A percentile compares a stretch with the other conserved stretches of the same genome.
phyloP scores from a whole-genome alignment of 2,329 filamentous ascomycete species.

The Mollisia scopiformis region DNA sequence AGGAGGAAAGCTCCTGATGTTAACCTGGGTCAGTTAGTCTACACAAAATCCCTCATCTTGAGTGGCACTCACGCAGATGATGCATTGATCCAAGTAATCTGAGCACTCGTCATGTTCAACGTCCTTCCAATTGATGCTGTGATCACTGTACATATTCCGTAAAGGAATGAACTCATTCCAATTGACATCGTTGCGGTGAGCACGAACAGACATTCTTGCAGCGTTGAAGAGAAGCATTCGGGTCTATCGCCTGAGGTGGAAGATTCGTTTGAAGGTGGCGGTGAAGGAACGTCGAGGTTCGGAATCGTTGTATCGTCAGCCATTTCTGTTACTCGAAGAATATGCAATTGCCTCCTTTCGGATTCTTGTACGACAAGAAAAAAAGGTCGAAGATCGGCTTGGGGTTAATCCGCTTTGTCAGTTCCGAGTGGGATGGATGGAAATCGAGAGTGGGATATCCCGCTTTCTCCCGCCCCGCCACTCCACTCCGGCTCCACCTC shows the following conservation, averaged over 20 bases:
- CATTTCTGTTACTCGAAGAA: too few species aligned
- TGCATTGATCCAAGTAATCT: constrained; percentile 70
- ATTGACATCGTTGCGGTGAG: constrained; percentile 69
- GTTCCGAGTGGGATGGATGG: neutral
- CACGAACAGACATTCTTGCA: constrained; percentile 68
- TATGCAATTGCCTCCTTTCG: too few species aligned
- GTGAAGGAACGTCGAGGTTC: neutral
- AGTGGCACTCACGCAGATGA: constrained; percentile 49
- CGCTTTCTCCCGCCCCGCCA: neutral
- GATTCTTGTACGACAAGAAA: too few species aligned
- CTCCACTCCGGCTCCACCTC: neutral
- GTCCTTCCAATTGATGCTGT: constrained; percentile 62
- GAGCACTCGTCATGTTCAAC: constrained; percentile 64
- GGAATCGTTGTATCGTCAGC: constrained; percentile 8
- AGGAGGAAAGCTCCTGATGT: constrained; percentile 66
- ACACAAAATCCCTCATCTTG: neutral
- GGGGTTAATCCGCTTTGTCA: neutral
- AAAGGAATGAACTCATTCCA: constrained; percentile 62
- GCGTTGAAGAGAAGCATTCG: constrained; percentile 62
- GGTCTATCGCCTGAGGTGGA: constrained; percentile 42
- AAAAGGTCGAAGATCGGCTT: neutral
- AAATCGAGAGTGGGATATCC: neutral
- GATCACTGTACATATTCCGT: constrained; percentile 61
- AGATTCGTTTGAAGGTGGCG: neutral
- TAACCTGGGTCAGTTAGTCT: constrained; percentile 42